These are phyloP conservation scores for Sclerotinia borealis DNA, from an alignment of 2,329 filamentous ascomycete genomes.

Conservation along the genomic window DNA sequence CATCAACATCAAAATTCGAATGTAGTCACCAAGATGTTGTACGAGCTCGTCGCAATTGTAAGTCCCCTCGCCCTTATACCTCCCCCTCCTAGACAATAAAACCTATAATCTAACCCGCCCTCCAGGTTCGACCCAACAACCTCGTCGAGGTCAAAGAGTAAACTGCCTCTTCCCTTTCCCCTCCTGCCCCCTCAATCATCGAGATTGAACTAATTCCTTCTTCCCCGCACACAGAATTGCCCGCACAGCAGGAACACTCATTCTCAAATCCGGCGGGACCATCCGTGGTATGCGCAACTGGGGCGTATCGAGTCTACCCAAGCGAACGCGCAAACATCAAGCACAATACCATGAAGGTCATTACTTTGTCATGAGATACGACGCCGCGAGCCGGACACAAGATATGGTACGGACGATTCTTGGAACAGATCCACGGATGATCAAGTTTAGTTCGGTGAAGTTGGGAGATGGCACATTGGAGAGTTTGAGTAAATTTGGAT, in stretches of 20 bases:
- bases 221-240: constrained; percentile 61
- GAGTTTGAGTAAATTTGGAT: constrained; percentile 36
- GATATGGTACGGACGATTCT: constrained; percentile 69
- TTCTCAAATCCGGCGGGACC: constrained; percentile 80
- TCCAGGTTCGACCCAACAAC: constrained; percentile 84
- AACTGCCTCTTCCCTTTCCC: constrained; percentile 32
- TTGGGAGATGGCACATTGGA: constrained; percentile 60
- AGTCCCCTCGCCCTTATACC: too few relatives aligned
- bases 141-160: constrained; percentile 94
- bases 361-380: constrained; percentile 98
- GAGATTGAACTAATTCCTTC: constrained; percentile 5
- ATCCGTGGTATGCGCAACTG: constrained; percentile 92
- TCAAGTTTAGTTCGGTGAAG: constrained; percentile 81
- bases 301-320: constrained; percentile 85
- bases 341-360: constrained; percentile 78
- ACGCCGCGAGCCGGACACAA: constrained; percentile 68
- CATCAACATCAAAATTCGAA: constrained; percentile 12
- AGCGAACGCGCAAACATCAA: constrained; percentile 72
- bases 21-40: constrained; percentile 64
- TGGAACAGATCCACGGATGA: constrained; percentile 81
- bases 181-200: background rate
- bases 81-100: background rate
- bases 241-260: constrained; percentile 71
- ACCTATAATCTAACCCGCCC: constrained; percentile 17
- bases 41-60: constrained; percentile 95